Base-by-base conservation (phyloP, 176 grass and related monocot species). In the Hsuehochloa calcarea region DNA sequence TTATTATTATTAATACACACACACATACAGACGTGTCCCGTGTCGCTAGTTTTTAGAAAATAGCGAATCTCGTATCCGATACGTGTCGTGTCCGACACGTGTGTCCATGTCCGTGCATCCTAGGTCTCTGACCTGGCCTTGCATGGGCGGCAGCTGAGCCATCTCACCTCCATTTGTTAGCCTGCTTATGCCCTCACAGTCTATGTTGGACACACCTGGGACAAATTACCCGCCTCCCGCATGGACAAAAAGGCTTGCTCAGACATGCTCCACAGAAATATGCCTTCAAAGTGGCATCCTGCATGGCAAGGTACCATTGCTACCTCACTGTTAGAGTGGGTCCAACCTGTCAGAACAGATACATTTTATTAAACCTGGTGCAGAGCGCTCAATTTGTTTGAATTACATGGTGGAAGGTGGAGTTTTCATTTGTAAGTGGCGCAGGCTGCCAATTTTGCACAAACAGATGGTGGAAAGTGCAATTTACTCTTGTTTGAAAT, bases 351-450 rank as follows among this genome's bases (percentile, higher is more conserved):
- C 2, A 63, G n/a, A 45, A 56, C 14, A 68, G 64, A 39, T n/a
- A 69, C 25, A 14, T 40, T 22, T 49, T 82, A 23, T 69, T 49
- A 80, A 80, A 80, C 63, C 29, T 66, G 79, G 49, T 43, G 79
- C n/a, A 70, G 40, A 29, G 65, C 10, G 7, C 29, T 68, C 64
- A 40, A 10, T 54, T 38, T 68, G 13, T 39, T 46, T 8, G 68
- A 80, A 68, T 68, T 38, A 54, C 20, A 80, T 52, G 46, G 47
- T 81, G 16, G 13, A 51, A 54, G 50, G 13, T 54, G 47, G 49
- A 55, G 14, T 60, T 77, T 26, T 68, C 8, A 6, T 69, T 52
- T 69, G 31, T 17, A 69, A 60, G 50, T 55, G 6, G 49, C 19
- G n/a, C n/a, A 56, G 31, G 22, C 22, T 56, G 34, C 79, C 39